Evolutionary conservation across 495 filamentous ascomycete species (phyloP), one percentile per base, ranked within the genome.

Genomic region (Cetradonia linearis): DNA sequence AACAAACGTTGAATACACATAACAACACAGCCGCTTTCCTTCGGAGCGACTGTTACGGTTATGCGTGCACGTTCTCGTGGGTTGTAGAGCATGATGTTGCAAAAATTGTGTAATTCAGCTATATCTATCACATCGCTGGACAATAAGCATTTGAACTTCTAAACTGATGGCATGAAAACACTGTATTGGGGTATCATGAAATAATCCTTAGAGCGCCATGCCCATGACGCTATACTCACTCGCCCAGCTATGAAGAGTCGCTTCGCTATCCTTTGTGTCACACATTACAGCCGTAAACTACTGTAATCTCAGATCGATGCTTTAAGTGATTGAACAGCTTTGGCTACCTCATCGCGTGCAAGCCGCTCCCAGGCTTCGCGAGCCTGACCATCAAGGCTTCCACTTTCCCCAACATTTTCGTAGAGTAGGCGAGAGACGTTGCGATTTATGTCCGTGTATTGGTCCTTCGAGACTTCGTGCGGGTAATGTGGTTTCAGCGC

Each of bases 371-470:
- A 85, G 9, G 74, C 73, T 37, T 78, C 76, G 62, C 80, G 78
- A 40, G 80, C 77, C 14, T 80, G 77, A 11, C 81, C 74, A 36
- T 82, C 78, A 11, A 86, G 69, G 3, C 73, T 70, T n/a, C 79
- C 76, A 1, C 77, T 75, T 49, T 85, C 83, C 7, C 79, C 81
- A 16, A 91, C 82, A 40, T 83, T 81, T 42, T 94, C 87, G 69
- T 96, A 96, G n/a, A 96, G 73, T 72, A 81, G 85, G 20, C 87
- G 81, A 16, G 87, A 93, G 30, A 95, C 82, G 38, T 82, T 84
- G 49, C 89, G 83, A 69, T 95, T 95, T 72, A 95, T 91, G 49
- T 84, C 81, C 6, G 85, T 91, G 72, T 88, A 96, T 69, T 95
- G 86, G 44, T 94, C 85, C 65, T 88, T 84, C 36, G 83, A 84